These are phyloP conservation scores for Paracoccidioides lutzii DNA, from an alignment of 2,329 filamentous ascomycete species.

Conservation along the genomic window DNA sequence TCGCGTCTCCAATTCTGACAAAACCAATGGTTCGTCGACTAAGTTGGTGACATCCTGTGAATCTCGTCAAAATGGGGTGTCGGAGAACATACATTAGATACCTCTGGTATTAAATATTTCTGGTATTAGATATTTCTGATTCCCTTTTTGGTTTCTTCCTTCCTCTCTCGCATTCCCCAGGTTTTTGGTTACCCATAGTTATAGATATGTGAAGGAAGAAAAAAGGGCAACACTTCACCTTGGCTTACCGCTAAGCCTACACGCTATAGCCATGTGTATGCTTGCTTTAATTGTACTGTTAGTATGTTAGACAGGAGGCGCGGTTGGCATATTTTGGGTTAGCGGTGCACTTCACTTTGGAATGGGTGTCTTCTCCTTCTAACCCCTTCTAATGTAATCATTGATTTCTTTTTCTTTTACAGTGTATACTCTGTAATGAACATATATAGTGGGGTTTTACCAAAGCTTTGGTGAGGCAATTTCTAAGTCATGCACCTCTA, in stretches of 20 bases:
- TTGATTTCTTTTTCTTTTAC: too few relatives aligned
- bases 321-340: too few relatives aligned
- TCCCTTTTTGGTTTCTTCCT: background rate
- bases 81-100: conserved; percentile 16
- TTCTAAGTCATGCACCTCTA: background rate
- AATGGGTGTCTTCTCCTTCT: too few relatives aligned
- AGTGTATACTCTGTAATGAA: too few relatives aligned
- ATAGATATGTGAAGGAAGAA: background rate
- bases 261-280: too few relatives aligned
- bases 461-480: background rate
- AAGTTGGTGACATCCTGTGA: background rate
- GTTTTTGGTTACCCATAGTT: background rate
- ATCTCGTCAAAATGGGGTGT: conserved; percentile 12
- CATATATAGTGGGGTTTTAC: background rate
- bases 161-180: background rate
- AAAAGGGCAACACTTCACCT: too few relatives aligned
- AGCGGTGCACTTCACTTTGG: too few relatives aligned
- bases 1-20: conserved; percentile 11
- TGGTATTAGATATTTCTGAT: background rate
- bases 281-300: too few relatives aligned
- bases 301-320: too few relatives aligned
- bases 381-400: too few relatives aligned
- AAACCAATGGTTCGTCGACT: background rate
- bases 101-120: too few relatives aligned
- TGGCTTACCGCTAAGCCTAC: too few relatives aligned